phyloP scores from a whole-genome alignment of 345 rosid genomes.

The Syzygium aromaticum region DNA sequence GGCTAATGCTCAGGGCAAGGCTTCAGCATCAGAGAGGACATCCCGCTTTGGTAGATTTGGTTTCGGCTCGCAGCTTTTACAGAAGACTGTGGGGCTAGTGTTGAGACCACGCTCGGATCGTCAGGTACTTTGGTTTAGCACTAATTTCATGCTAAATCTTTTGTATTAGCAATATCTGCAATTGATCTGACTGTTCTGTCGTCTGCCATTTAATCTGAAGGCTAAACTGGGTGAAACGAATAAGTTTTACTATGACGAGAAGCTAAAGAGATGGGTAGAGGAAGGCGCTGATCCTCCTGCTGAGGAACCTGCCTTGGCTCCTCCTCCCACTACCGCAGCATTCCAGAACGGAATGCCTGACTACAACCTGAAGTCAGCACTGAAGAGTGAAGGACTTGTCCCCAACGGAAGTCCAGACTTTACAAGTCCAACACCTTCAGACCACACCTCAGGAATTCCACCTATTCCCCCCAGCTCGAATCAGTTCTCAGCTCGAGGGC shows the following conservation, averaged over 20 bases:
- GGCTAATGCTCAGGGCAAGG: constrained; percentile 46
- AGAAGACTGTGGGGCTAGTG: constrained; percentile 79
- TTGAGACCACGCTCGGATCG: constrained; percentile 61
- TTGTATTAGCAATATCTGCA: background rate
- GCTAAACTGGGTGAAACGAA: constrained; percentile 91
- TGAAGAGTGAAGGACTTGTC: constrained; percentile 40
- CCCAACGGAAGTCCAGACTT: constrained; percentile 43
- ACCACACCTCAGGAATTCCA: constrained; percentile 62
- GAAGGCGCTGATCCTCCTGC: constrained; percentile 88
- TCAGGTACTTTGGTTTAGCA: constrained; percentile 41
- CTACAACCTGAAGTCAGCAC: constrained; percentile 53
- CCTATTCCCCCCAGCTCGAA: constrained; percentile 72
- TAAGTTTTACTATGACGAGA: constrained; percentile 86
- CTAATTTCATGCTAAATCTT: background rate
- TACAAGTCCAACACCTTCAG: constrained; percentile 34
- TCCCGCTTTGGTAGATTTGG: constrained; percentile 80
- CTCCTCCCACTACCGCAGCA: constrained; percentile 73
- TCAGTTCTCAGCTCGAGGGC: constrained; percentile 90
- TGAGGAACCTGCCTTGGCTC: constrained; percentile 69
- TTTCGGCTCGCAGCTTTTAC: constrained; percentile 72
- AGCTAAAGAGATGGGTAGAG: constrained; percentile 97
- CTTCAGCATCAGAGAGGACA: constrained; percentile 33
- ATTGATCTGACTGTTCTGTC: background rate
- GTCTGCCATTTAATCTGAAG: constrained; percentile 17
- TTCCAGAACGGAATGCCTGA: constrained; percentile 59